Evolutionary conservation across 1,139 yeast species (phyloP).

Genomic region (Debaryomycetaceae sp.): DNA sequence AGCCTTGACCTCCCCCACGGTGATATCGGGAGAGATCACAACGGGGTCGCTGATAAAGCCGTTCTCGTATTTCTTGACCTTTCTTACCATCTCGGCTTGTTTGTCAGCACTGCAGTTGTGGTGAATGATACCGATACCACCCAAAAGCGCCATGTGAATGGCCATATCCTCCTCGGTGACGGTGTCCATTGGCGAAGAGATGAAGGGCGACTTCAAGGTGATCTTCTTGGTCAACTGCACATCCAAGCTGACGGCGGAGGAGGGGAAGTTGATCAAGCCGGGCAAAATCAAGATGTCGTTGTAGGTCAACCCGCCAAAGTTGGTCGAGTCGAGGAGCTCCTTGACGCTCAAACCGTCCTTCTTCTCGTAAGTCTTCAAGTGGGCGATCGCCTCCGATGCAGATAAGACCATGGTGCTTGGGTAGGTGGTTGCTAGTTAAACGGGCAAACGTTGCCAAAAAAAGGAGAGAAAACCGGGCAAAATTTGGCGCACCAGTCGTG

Average conservation of each 20-base stretch:
- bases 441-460: slow-evolving; percentile 46
- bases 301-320: slow-evolving; percentile 95
- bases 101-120: slow-evolving; percentile 96
- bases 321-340: slow-evolving; percentile 82
- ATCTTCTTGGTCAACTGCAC: slow-evolving; percentile 87
- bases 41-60: slow-evolving; percentile 96
- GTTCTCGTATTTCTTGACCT: slow-evolving; percentile 94
- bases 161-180: slow-evolving; percentile 98
- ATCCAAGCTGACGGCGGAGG: slow-evolving; percentile 72
- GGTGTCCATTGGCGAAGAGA: slow-evolving; percentile 99
- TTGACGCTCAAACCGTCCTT: slow-evolving; percentile 85
- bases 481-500: too few relatives aligned
- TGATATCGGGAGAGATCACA: slow-evolving; percentile 68
- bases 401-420: slow-evolving; percentile 6
- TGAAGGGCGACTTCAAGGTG: slow-evolving; percentile 88
- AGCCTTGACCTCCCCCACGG: slow-evolving; percentile 77
- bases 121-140: slow-evolving; percentile 98
- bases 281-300: slow-evolving; percentile 94
- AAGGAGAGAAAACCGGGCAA: slow-evolving; percentile 20
- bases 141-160: slow-evolving; percentile 95
- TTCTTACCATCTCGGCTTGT: slow-evolving; percentile 97
- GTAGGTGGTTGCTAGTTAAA: slow-evolving; percentile 11
- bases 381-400: slow-evolving; percentile 61
- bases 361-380: slow-evolving; percentile 58
- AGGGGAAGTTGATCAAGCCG: slow-evolving; percentile 88